Percentiles rank a stretch among this genome's conserved stretches.
These are phyloP conservation scores for Penicillium angulare DNA, from an alignment of 495 filamentous ascomycete species.

Conservation along the genomic window DNA sequence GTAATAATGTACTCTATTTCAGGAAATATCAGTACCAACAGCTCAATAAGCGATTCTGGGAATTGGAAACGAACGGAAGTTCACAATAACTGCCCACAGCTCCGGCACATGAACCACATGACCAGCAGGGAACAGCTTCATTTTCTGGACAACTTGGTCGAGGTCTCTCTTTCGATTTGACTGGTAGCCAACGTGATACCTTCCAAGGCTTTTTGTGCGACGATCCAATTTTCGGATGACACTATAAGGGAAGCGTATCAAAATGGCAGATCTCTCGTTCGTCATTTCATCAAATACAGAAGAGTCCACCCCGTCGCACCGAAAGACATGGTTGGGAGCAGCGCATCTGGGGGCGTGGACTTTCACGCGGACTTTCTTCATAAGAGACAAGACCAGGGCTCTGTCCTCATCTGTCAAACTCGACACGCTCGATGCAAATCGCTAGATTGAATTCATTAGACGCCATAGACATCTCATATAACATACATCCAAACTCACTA, in stretches of 20 bases:
- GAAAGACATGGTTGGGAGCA: not conserved
- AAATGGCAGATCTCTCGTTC: not conserved
- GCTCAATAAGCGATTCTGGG: not conserved
- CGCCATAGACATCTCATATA: not conserved
- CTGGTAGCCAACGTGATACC: not conserved
- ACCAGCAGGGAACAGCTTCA: not conserved
- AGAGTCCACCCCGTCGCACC: not conserved
- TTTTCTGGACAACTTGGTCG: not conserved
- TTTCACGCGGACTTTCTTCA: not conserved
- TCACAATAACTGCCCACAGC: conserved; percentile 1
- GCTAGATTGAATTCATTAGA: not conserved
- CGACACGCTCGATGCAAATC: not conserved
- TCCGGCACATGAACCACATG: not conserved
- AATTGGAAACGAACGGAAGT: not conserved
- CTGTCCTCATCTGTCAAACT: not conserved
- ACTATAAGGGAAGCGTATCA: not conserved
- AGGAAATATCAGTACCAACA: not conserved
- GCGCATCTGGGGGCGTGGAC: not conserved
- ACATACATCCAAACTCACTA: not conserved
- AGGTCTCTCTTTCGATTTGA: not conserved
- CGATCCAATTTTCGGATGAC: not conserved
- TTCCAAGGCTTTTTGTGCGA: not conserved
- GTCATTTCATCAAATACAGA: not conserved
- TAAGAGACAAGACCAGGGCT: not conserved
- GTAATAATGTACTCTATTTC: not conserved